A percentile compares a stretch with the other conserved stretches of the same genome.
Evolutionary conservation across 768 basidiomycete species (phyloP).

Genomic region (Mycena capillaripes): DNA sequence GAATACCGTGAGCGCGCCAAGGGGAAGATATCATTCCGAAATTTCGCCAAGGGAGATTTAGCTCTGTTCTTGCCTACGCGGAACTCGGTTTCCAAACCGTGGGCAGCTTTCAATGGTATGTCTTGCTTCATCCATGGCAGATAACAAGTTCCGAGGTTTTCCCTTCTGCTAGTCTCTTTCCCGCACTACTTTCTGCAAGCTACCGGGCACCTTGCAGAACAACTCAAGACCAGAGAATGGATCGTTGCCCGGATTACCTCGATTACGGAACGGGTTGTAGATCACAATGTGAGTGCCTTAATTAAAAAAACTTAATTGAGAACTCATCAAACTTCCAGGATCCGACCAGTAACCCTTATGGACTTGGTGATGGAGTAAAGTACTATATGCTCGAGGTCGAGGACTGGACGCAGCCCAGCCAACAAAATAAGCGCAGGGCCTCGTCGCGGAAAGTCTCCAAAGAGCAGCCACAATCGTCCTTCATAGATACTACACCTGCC

Average conservation of each 20-base stretch:
- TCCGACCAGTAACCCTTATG: constrained; percentile 89
- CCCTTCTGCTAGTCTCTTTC: constrained; percentile 80
- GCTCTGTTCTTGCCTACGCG: constrained; percentile 96
- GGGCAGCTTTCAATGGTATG: constrained; percentile 99
- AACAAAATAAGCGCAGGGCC: constrained; percentile 69
- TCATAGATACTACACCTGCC: constrained; percentile 51
- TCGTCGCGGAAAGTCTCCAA: constrained; percentile 65
- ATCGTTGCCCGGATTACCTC: constrained; percentile 94
- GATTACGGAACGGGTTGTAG: constrained; percentile 88
- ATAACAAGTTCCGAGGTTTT: constrained; percentile 51
- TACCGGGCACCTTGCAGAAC: constrained; percentile 87
- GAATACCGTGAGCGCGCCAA: constrained; percentile 96
- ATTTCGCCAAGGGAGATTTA: constrained; percentile 95
- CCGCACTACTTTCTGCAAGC: constrained; percentile 98
- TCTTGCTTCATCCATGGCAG: constrained; percentile 9
- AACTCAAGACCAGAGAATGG: constrained; percentile 93
- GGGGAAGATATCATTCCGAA: constrained; percentile 96
- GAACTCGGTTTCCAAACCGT: constrained; percentile 93
- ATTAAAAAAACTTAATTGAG: constrained; percentile 19
- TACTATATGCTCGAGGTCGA: constrained; percentile 96
- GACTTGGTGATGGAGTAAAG: constrained; percentile 89
- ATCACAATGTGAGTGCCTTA: constrained; percentile 71
- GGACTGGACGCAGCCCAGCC: constrained; percentile 88
- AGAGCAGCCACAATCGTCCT: constrained; percentile 55
- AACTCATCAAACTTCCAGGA: constrained; percentile 62